Evolutionary conservation across 2,329 filamentous ascomycete species (phyloP), one percentile per base, ranked within the genome.

Genomic region (Aureobasidium zeae): DNA sequence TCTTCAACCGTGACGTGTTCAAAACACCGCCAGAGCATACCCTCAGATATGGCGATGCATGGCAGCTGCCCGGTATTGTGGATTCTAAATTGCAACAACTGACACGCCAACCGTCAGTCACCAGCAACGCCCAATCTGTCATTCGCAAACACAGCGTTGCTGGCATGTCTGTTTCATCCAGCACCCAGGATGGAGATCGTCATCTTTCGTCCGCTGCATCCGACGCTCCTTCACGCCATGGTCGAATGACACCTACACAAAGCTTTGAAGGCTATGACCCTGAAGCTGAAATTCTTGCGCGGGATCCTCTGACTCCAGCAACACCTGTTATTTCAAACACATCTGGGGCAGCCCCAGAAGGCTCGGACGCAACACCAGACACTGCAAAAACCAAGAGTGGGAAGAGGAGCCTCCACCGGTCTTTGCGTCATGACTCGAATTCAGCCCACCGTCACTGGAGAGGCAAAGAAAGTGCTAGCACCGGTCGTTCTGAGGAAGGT

Each of bases 321-420:
- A 28, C 43, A 5, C 44, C 48, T 3, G 29, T 24, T n/a, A 43
- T 37, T 7, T 46, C 48, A 3, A 31, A 28, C n/a, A 43, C 48
- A 8, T 42, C 48, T 9, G 25, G 20, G n/a, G 45, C 31, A 3
- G 7, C 19, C 5, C 10, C 32, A 2, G 17, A 28, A 32, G 25
- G 41, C 8, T 38, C 33, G 16, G 44, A 34, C 10, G 37, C 51
- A 9, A 55, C 52, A 20, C 55, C 44, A 37, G 57, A 52, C 41
- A 55, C 48, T 45, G 54, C 55, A 36, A 58, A 54, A 45, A n/a
- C 32, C 20, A 42, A 47, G 37, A 86, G 81, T 58, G 79, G 88
- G 38, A 81, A 89, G 17, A 80, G 87, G 49, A 94, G 87, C 59
- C 68, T 96, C 11, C 89, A 95, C 55, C 83, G 87, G 46, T 94